A percentile compares a stretch with the other conserved stretches of the same genome.
Evolutionary conservation across 108 stramenopile genomes (phyloP).

Genomic region (Skeletonema menzelii): DNA sequence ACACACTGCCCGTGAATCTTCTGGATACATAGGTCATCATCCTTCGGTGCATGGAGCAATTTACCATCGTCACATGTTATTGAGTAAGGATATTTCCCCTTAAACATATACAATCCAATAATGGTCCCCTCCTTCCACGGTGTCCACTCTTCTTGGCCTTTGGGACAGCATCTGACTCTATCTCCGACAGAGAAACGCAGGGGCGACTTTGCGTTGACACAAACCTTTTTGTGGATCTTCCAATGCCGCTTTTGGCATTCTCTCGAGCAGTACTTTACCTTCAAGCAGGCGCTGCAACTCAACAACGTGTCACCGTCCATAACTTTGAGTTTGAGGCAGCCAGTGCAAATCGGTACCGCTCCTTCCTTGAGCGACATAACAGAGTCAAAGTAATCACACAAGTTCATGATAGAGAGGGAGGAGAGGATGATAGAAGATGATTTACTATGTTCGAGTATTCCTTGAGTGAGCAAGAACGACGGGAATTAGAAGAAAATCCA

Average conservation of each 20-base stretch:
- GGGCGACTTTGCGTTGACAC: neutral
- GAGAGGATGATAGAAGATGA: neutral
- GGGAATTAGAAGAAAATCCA: too few relatives aligned
- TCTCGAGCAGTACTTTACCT: neutral
- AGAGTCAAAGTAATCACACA: neutral
- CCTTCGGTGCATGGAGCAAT: neutral
- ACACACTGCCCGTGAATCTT: neutral
- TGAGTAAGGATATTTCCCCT: neutral
- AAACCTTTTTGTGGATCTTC: slow-evolving; percentile 5
- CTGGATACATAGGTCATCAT: neutral
- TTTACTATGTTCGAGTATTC: too few relatives aligned
- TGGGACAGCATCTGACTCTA: neutral
- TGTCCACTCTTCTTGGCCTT: neutral
- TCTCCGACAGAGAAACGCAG: neutral
- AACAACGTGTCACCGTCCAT: neutral
- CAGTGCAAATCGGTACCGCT: neutral
- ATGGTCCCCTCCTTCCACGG: neutral
- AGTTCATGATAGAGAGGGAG: neutral
- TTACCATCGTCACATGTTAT: neutral
- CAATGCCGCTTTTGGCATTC: neutral
- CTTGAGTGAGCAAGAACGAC: too few relatives aligned
- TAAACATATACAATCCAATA: neutral
- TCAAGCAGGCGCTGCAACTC: neutral
- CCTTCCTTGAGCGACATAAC: neutral
- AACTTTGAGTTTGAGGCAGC: neutral